Base-by-base conservation (phyloP, 768 basidiomycete species). In the Chalciporus piperatus region DNA sequence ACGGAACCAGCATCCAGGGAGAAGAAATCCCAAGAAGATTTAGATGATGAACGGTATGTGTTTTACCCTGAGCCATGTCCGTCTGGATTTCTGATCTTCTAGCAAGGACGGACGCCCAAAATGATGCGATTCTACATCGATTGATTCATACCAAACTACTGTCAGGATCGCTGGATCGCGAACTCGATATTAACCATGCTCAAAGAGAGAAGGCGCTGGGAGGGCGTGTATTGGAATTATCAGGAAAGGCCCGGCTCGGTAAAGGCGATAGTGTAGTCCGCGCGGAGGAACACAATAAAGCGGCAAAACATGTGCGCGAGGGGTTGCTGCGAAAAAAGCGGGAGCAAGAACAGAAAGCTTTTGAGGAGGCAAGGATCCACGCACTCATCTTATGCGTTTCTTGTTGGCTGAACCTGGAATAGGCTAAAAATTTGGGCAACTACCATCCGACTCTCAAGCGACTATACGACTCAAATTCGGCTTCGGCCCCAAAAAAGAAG, bases 361-460 rank as follows among this genome's bases (percentile, higher is more conserved):
- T 92, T 8, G 83, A 88, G 62, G 86, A 91, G 82, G 91, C 90
- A 39, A 39, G 65, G 60, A 20, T 17, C 51, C n/a, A 32, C 20
- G 13, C 37, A 22, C 16, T 19, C 6, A 23, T 10, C 2, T 10
- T 44, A 22, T 12, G 43, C 12, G 11, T 41, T 48, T 47, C 27
- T 6, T 23, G 9, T 51, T 19, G 23, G 25, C 58, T 56, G 42
- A 56, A 51, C 33, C 52, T 12, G 50, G 22, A 17, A 28, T 48
- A 93, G 91, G 89, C 89, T 6, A 93, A 92, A 70, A 79, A 87
- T 56, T 55, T 89, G 54, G 91, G 91, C 16, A 92, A 91, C 65
- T 93, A 92, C 64, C 89, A 93, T 59, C 89, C 87, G 35, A 74
- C 77, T 4, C 71, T 92, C 48, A 93, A 91, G 66, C 82, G 78